Evolutionary conservation across 1,139 yeast species (phyloP), one percentile per base, ranked within the genome.

Genomic region (Pneumocystis oryctolagi): DNA sequence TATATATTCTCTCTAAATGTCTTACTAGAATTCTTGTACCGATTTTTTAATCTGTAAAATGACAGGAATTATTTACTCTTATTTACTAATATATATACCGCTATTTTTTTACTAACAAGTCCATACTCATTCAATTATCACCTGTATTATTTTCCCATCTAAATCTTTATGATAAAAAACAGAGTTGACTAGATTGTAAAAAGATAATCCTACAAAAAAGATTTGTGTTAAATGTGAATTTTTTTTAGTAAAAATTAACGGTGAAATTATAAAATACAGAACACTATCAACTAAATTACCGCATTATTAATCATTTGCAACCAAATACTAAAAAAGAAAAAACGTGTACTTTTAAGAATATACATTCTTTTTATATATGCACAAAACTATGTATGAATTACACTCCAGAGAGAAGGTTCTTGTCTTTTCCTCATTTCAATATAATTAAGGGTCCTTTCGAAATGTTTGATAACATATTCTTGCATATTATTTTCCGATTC

Each of bases 381-480:
- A 37, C 16, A 37, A 37, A 37, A 16, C 20, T 47, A 47, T 47
- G 31, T 47, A 25, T 47, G 55, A 30, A 57, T 39, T 30, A 18
- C 59, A 35, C 6, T 25, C 59, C 59, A 57, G 20, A 35, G 40
- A 20, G 40, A 35, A 2, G 59, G 59, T 20, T 85, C 90, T 61
- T 78, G 80, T 60, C 78, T 82, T 69, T 84, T 82, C 71, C 88
- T 95, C 35, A 80, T 81, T 42, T 77, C 76, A 64, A 89, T 83
- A 70, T 85, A 88, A 55, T 75, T 77, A 70, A 87, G 74, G 0
- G 95, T 85, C 64, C 95, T 78, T 66, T 81, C 79, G 70, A 87
- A 86, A 71, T 82, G 83, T 66, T 74, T 76, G 65, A 75, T 71
- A 2, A 65, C 53, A 35, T 32, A 39, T 16, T 65, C 66, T 9